phyloP scores from a whole-genome alignment of 2,329 filamentous ascomycete species.

The Scedosporium dehoogii region DNA sequence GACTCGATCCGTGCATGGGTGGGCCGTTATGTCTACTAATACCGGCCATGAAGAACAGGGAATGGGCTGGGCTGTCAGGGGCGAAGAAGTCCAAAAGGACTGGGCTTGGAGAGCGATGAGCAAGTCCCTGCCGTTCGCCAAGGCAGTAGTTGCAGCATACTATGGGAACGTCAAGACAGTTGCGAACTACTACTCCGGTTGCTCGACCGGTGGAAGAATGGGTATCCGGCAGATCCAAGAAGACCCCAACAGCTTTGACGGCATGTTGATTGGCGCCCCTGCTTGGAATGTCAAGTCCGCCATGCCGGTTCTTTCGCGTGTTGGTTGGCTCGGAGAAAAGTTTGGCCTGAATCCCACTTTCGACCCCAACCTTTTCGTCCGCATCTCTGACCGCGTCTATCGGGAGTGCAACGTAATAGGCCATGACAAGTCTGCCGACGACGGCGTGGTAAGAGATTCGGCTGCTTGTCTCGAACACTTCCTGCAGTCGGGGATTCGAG shows the following conservation, averaged over 20 bases:
- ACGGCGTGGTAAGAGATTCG: conserved; percentile 35
- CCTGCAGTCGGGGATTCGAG: not conserved
- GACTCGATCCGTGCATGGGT: conserved; percentile 9
- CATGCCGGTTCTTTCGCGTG: conserved; percentile 20
- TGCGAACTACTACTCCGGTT: conserved; percentile 33
- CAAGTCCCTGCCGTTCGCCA: conserved; percentile 24
- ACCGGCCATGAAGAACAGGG: conserved; percentile 11
- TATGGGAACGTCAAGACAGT: conserved; percentile 27
- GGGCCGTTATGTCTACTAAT: conserved; percentile 14
- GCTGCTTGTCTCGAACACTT: conserved; percentile 23
- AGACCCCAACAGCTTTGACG: conserved; percentile 38
- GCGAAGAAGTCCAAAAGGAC: not conserved
- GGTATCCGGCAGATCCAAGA: conserved; percentile 35
- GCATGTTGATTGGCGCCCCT: conserved; percentile 33
- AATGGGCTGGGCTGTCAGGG: not conserved
- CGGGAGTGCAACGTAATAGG: conserved; percentile 38
- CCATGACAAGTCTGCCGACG: conserved; percentile 32
- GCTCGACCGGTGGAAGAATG: conserved; percentile 41
- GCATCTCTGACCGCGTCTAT: conserved; percentile 27
- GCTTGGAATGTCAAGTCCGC: conserved; percentile 27
- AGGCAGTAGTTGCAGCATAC: conserved; percentile 35
- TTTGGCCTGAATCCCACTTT: conserved; percentile 15
- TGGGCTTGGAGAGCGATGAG: conserved; percentile 1
- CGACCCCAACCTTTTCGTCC: conserved; percentile 21
- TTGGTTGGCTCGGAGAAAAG: conserved; percentile 19